Conservation (phyloP, 192 early-diverging fungal genomes). For the Coemansia brasiliensis region DNA sequence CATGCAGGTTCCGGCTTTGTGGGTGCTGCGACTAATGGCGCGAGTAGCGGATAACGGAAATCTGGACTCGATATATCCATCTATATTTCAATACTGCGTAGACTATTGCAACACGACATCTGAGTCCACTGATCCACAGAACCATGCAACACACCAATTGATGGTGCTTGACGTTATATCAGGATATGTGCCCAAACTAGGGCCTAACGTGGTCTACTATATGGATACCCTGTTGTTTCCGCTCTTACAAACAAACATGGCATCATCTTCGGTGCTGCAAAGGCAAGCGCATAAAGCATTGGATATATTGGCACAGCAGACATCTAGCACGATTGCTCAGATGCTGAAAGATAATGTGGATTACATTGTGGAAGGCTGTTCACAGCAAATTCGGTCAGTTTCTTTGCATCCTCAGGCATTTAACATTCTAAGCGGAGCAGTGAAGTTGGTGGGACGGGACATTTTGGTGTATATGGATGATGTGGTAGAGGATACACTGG, state of each 20-base stretch:
- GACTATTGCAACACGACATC: constrained; percentile 7
- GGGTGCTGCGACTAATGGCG: constrained; percentile 23
- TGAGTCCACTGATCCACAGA: not conserved
- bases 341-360: constrained; percentile 41
- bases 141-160: not conserved
- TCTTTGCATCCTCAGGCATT: constrained; percentile 32
- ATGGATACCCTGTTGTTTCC: constrained; percentile 46
- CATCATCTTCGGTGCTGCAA: constrained; percentile 14
- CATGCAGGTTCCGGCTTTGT: constrained; percentile 9
- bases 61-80: constrained; percentile 5
- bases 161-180: constrained; percentile 32
- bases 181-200: constrained; percentile 14
- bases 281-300: constrained; percentile 21
- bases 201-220: constrained; percentile 24
- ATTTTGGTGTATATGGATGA: constrained; percentile 48
- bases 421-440: constrained; percentile 24
- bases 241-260: constrained; percentile 22
- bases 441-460: constrained; percentile 21
- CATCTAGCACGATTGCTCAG: constrained; percentile 4
- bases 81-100: constrained; percentile 30
- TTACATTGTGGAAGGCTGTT: constrained; percentile 48
- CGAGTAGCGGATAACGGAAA: not conserved
- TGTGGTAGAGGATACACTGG: constrained; percentile 46
- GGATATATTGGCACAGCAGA: constrained; percentile 15
- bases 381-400: constrained; percentile 35